These are phyloP conservation scores for Barnettozyma sucrosica DNA, from an alignment of 805 yeast species.

Conservation along the genomic window DNA sequence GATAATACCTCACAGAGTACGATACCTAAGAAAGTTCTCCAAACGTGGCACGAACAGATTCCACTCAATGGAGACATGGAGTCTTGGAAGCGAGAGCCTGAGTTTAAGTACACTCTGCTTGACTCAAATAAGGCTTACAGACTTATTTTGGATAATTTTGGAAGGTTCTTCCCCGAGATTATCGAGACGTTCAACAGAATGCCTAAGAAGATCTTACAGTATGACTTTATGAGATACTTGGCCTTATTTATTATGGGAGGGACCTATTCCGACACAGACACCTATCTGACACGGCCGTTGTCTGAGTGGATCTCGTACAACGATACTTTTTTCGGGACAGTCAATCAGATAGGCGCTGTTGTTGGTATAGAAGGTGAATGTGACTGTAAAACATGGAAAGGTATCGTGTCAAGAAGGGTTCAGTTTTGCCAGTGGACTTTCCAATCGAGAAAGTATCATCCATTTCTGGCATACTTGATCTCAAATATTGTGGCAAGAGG, in stretches of 20 bases:
- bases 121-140: background rate
- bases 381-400: conserved; percentile 48
- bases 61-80: background rate
- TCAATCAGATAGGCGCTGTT: conserved; percentile 45
- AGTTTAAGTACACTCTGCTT: background rate
- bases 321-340: conserved; percentile 10
- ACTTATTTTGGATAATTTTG: conserved; percentile 27
- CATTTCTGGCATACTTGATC: conserved; percentile 48
- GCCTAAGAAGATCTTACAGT: conserved; percentile 48
- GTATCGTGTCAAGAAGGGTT: conserved; percentile 44
- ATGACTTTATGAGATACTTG: conserved; percentile 52
- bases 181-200: conserved; percentile 42
- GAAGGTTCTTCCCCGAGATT: conserved; percentile 42
- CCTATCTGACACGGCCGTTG: conserved; percentile 42
- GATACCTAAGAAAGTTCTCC: background rate
- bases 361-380: conserved; percentile 51
- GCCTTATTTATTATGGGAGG: conserved; percentile 50
- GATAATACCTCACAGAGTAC: background rate
- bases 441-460: conserved; percentile 58
- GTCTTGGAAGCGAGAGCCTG: background rate
- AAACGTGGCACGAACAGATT: conserved; percentile 3
- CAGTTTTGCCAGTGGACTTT: conserved; percentile 61
- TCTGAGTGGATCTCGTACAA: conserved; percentile 49
- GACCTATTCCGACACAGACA: conserved; percentile 58
- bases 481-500: conserved; percentile 48